phyloP scores from a whole-genome alignment of 495 filamentous ascomycete species.

The Lepidopterella palustris region DNA sequence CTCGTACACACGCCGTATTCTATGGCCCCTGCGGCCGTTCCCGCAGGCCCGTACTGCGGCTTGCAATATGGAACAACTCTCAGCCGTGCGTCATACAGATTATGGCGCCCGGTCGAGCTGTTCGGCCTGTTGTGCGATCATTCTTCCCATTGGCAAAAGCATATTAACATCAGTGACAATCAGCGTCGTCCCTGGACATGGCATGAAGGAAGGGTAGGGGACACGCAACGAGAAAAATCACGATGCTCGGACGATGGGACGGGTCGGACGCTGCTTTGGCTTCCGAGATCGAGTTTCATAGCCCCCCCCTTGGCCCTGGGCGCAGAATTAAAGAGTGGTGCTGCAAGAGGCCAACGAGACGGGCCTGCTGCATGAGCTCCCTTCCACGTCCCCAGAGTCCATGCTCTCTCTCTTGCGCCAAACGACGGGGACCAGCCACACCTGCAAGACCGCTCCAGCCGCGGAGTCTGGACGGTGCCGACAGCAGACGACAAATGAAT shows the following conservation, averaged over 20 bases:
- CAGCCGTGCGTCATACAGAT: background rate
- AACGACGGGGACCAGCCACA: conserved; percentile 15
- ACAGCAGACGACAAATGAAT: background rate
- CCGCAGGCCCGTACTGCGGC: background rate
- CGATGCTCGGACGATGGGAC: conserved; percentile 20
- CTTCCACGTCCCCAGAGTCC: background rate
- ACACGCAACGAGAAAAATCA: conserved; percentile 2
- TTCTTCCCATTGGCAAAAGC: background rate
- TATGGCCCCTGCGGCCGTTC: background rate
- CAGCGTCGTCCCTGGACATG: background rate
- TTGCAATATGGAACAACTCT: background rate
- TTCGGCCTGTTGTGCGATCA: background rate
- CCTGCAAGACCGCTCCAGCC: conserved; percentile 3
- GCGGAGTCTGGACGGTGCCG: background rate
- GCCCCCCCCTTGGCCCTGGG: conserved; percentile 15
- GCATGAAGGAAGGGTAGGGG: background rate
- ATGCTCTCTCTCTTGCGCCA: conserved; percentile 14
- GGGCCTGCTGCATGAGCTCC: conserved; percentile 10
- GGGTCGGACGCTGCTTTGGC: conserved; percentile 26
- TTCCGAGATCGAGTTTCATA: conserved; percentile 31
- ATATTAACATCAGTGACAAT: background rate
- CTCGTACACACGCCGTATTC: background rate
- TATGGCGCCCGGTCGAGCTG: background rate
- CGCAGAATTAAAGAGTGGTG: conserved; percentile 22
- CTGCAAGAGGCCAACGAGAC: conserved; percentile 23